Percentiles rank a stretch among this genome's conserved stretches.
Conservation (phyloP, 2,329 filamentous ascomycete species). For the Lachnellula cervina region DNA sequence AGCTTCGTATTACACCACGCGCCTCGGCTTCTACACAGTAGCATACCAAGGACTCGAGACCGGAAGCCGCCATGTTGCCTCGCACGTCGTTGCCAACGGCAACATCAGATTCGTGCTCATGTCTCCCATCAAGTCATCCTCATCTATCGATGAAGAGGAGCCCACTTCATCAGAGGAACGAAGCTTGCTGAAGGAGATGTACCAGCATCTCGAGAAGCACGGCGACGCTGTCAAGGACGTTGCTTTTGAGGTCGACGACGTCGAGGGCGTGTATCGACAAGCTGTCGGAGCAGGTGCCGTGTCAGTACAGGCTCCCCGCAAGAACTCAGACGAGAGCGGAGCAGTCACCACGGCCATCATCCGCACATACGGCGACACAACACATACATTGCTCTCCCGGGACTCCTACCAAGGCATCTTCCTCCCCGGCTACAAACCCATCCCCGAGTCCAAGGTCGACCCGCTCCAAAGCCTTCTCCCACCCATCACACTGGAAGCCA, state of each 20-base stretch:
- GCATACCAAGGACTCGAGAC: slow-evolving; percentile 89
- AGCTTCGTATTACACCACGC: slow-evolving; percentile 78
- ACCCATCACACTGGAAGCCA: slow-evolving; percentile 60
- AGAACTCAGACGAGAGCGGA: slow-evolving; percentile 54
- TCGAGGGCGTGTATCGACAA: slow-evolving; percentile 70
- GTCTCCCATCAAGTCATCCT: slow-evolving; percentile 66
- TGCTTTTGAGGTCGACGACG: slow-evolving; percentile 88
- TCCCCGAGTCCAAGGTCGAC: slow-evolving; percentile 34
- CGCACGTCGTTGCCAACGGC: slow-evolving; percentile 76
- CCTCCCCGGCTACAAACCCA: slow-evolving; percentile 72
- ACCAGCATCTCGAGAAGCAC: slow-evolving; percentile 78
- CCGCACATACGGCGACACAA: slow-evolving; percentile 90
- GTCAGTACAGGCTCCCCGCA: slow-evolving; percentile 57
- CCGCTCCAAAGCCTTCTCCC: slow-evolving; percentile 47
- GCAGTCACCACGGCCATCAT: slow-evolving; percentile 72
- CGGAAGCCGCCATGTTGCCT: slow-evolving; percentile 73
- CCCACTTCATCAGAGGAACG: slow-evolving; percentile 60
- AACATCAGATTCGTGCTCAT: slow-evolving; percentile 78
- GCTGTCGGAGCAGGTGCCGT: slow-evolving; percentile 63
- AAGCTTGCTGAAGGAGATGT: slow-evolving; percentile 65
- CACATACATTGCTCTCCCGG: slow-evolving; percentile 82
- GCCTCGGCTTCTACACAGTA: slow-evolving; percentile 78
- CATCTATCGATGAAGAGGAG: slow-evolving; percentile 52
- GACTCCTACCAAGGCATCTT: slow-evolving; percentile 68
- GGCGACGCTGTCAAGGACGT: slow-evolving; percentile 95